These are phyloP conservation scores for Rhytidhysteron rufulum DNA, from an alignment of 2,329 filamentous ascomycete species.

Conservation along the genomic window DNA sequence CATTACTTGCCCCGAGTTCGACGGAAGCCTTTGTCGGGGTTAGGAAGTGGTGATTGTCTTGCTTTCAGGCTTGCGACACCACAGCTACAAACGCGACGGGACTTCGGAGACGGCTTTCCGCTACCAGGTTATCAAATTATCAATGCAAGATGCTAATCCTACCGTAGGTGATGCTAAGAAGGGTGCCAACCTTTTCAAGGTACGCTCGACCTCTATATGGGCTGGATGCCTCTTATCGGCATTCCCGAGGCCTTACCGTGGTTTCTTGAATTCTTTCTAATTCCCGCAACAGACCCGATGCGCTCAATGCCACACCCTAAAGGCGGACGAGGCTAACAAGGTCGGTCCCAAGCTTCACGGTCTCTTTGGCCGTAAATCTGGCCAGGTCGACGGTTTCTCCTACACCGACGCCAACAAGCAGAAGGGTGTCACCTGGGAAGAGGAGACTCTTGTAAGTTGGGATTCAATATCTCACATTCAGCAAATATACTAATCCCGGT, in stretches of 20 bases:
- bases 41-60: too few relatives aligned
- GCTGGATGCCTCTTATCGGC: conserved; percentile 2
- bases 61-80: too few relatives aligned
- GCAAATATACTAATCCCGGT: conserved; percentile 14
- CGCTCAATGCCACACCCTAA: conserved; percentile 97
- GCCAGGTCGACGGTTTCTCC: conserved; percentile 84
- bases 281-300: conserved; percentile 78
- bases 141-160: conserved; percentile 3
- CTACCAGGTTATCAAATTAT: too few relatives aligned
- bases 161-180: conserved; percentile 81
- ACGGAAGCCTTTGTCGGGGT: too few relatives aligned
- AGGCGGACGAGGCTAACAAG: conserved; percentile 90
- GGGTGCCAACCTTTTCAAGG: conserved; percentile 98
- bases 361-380: conserved; percentile 94
- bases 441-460: conserved; percentile 70
- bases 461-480: not conserved
- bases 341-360: conserved; percentile 95
- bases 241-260: conserved; percentile 4
- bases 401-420: conserved; percentile 99
- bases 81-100: too few relatives aligned
- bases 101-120: too few relatives aligned
- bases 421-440: conserved; percentile 86
- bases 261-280: conserved; percentile 21
- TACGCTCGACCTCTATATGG: conserved; percentile 23
- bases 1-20: too few relatives aligned